Evolutionary conservation across 192 early-diverging fungal genomes (phyloP), one percentile per base, ranked within the genome.

Genomic region (Funneliformis mosseae): DNA sequence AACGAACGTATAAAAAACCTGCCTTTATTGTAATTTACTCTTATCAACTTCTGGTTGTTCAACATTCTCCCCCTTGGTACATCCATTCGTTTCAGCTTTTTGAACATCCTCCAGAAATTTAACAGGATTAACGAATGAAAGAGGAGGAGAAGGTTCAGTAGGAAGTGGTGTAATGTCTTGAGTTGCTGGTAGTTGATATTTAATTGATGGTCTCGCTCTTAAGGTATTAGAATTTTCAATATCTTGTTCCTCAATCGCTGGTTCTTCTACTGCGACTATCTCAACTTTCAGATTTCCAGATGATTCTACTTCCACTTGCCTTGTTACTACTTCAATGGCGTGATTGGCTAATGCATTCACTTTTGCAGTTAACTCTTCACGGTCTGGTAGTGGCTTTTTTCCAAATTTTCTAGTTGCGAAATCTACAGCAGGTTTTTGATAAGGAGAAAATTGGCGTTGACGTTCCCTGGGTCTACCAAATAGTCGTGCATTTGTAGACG

Each of bases 51-150:
- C 48, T 12, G 48, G 48, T 16, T 16, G 14, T 50, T 4, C 12
- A 50, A 50, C 48, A 18, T 50, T 50, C 4, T 50, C 48, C 48
- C 3, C 48, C 16, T 50, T 50, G 5, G 4, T 12, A 18, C 48
- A 50, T 18, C 48, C 33, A 68, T 39, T 38, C 23, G 33, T 27
- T 12, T 66, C 23, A 66, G 11, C 11, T 21, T 39, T 39, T n/a
- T 6, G 33, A 70, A 70, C 39, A 55, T 74, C 43, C 33, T 74
- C 72, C 42, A 74, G 33, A 42, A 74, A 74, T 25, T 74, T 74
- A 27, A 74, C 72, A 8, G 72, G 72, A 74, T 74, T 10, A 33
- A 74, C 45, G 46, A 74, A 74, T 21, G 45, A 23, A 50, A 74
- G 72, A 14, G 72, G 72, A 33, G 72, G 72, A 33, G 45, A 70